Base-by-base conservation (phyloP, 495 filamentous ascomycete species). In the Thermothielavioides terrestris region DNA sequence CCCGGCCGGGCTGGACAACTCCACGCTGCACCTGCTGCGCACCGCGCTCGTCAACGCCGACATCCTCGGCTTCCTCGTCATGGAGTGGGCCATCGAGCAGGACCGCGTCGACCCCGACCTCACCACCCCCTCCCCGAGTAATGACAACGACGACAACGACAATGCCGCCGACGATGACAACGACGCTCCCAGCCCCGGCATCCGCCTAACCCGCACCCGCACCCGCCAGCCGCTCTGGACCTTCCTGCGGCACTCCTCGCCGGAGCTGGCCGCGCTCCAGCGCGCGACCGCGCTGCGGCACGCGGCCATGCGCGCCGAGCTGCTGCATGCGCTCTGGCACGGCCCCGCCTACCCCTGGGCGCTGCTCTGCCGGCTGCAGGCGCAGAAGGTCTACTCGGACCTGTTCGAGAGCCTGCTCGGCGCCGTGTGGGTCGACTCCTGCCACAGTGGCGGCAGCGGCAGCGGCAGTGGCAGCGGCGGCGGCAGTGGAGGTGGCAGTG, bases 351-450 rank as follows among this genome's bases (percentile, higher is more conserved):
- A 89, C 56, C 92, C 91, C 0, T 98, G 91, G 91, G 69, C 76
- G 2, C 58, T 74, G 0, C 79, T 98, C 17, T 66, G 78, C 0
- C 68, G 74, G 0, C 73, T 95, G 1, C 70, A 78, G 26, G 72
- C 84, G 1, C 80, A 80, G 21, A 97, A 96, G 55, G 86, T 87
- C 72, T 82, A 86, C 67, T 92, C 85, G 0, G 91, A 98, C 59
- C 69, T 95, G 9, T 70, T 95, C 32, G 92, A 98, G 72, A 78
- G 75, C 42, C 52, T 91, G 1, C 64, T 96, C 1, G 92, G 88
- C 0, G 92, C 91, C 1, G 78, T 95, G 0, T 98, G 84, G 69
- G 71, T 94, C 42, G 92, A 96, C 61, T 86, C 81, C 0, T 85
- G 86, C 2, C 67, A 4, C 15, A n/a, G 17, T 3, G 37, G 14